Evolutionary conservation across 1,284 basidiomycete genomes (phyloP).

Genomic region (Rhodotorula sp.): DNA sequence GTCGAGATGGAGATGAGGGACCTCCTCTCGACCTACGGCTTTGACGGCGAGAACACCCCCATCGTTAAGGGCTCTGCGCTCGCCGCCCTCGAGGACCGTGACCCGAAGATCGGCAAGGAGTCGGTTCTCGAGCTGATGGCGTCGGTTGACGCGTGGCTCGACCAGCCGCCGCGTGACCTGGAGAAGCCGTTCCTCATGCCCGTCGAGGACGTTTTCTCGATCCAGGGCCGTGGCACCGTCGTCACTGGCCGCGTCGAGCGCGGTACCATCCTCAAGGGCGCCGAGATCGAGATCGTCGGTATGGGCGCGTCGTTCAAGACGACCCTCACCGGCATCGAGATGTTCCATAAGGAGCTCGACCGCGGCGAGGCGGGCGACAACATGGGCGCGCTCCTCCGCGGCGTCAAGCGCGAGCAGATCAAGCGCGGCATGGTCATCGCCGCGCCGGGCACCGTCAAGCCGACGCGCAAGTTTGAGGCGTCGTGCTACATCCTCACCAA

Average conservation of each 20-base stretch:
- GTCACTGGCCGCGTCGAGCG: constrained; percentile 97
- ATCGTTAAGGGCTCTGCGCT: constrained; percentile 96
- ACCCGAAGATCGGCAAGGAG: constrained; percentile 73
- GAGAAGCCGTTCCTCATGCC: constrained; percentile 98
- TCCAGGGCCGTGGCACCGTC: constrained; percentile 97
- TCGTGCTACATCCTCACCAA: constrained; percentile 92
- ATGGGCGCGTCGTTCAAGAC: constrained; percentile 84
- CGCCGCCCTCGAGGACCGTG: constrained; percentile 84
- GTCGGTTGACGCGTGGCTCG: constrained; percentile 92
- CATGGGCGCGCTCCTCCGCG: constrained; percentile 96
- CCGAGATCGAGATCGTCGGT: constrained; percentile 92
- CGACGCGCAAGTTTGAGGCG: constrained; percentile 90
- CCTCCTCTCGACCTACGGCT: constrained; percentile 80
- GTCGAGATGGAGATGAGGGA: constrained; percentile 99
- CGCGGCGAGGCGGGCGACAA: constrained; percentile 98
- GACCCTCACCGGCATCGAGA: constrained; percentile 83
- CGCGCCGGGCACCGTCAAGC: constrained; percentile 89
- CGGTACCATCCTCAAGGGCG: constrained; percentile 87
- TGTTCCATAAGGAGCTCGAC: constrained; percentile 99
- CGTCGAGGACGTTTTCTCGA: constrained; percentile 97
- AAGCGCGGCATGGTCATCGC: constrained; percentile 90
- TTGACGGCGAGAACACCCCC: constrained; percentile 95
- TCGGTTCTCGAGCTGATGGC: constrained; percentile 85
- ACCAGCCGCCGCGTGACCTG: constrained; percentile 91
- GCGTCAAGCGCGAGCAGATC: constrained; percentile 96